Conservation (phyloP, 225 moss, liverwort and hornwort genomes). For the Polytrichum formosum region DNA sequence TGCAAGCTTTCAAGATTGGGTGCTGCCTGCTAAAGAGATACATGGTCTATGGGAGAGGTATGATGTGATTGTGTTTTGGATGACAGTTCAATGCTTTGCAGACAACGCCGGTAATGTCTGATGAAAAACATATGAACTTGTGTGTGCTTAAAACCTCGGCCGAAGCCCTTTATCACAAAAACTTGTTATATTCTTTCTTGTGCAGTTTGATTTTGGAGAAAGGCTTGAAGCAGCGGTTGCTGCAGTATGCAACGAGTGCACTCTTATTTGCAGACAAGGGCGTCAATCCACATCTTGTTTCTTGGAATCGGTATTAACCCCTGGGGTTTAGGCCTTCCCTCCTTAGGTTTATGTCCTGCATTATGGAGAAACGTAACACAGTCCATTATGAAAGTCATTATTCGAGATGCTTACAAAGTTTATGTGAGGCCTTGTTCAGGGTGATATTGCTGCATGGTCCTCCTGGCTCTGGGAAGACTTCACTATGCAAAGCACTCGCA, state of each 20-base stretch:
- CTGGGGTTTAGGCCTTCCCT: neutral
- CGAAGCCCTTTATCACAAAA: too few relatives aligned
- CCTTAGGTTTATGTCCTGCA: neutral
- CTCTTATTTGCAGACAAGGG: conserved; percentile 36
- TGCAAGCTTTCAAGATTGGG: conserved; percentile 48
- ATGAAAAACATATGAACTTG: too few relatives aligned
- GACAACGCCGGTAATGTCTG: too few relatives aligned
- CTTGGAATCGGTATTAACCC: conserved; percentile 31
- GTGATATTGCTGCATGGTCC: conserved; percentile 44
- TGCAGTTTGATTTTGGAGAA: conserved; percentile 33
- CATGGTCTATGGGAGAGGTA: conserved; percentile 49
- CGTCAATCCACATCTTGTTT: conserved; percentile 35
- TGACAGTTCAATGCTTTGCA: too few relatives aligned
- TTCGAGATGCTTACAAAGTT: neutral
- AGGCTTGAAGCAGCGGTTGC: conserved; percentile 32
- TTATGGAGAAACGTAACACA: too few relatives aligned
- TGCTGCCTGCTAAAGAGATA: conserved; percentile 36
- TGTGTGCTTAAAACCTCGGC: too few relatives aligned
- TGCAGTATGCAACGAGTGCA: conserved; percentile 33
- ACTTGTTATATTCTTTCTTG: too few relatives aligned
- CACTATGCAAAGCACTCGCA: conserved; percentile 42
- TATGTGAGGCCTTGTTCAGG: conserved; percentile 8
- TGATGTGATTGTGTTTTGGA: too few relatives aligned
- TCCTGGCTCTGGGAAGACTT: conserved; percentile 45
- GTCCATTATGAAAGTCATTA: neutral